A percentile compares a stretch with the other conserved stretches of the same genome.
phyloP scores from a whole-genome alignment of 306 rosid species.

The Vachellia pachyceras region DNA sequence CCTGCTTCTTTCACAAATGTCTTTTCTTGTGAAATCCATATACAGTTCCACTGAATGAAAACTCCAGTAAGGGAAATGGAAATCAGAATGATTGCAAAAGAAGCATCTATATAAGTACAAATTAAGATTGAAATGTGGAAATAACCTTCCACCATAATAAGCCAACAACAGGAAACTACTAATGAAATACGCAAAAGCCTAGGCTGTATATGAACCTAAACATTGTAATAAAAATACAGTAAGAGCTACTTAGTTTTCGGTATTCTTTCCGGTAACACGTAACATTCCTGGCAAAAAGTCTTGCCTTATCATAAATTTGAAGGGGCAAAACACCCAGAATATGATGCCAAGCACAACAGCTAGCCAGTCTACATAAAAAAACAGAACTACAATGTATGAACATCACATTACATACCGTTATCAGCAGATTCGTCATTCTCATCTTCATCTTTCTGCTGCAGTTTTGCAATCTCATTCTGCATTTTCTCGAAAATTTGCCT shows the following conservation, averaged over 20 bases:
- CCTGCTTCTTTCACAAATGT: neutral
- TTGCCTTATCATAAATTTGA: conserved; percentile 41
- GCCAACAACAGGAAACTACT: neutral
- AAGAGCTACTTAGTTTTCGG: conserved; percentile 27
- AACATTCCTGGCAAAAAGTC: conserved; percentile 46
- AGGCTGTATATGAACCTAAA: conserved; percentile 8
- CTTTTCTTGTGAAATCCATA: neutral
- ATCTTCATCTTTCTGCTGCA: conserved; percentile 61
- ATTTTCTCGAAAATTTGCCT: conserved; percentile 76
- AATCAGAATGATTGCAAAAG: neutral
- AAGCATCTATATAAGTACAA: neutral
- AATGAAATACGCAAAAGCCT: conserved; percentile 1
- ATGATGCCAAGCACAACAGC: conserved; percentile 55
- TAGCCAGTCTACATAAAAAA: conserved; percentile 45
- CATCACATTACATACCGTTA: conserved; percentile 56
- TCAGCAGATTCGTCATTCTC: conserved; percentile 62
- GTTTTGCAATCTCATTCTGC: conserved; percentile 68
- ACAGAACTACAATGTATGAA: conserved; percentile 37
- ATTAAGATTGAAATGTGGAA: conserved; percentile 10
- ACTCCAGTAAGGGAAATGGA: neutral
- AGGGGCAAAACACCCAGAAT: conserved; percentile 43
- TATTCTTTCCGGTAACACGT: conserved; percentile 37
- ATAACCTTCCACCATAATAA: conserved; percentile 22
- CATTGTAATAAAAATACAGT: conserved; percentile 8
- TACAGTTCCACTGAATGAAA: neutral